phyloP scores from a whole-genome alignment of 306 rosid genomes.

The Vicia sativa region DNA sequence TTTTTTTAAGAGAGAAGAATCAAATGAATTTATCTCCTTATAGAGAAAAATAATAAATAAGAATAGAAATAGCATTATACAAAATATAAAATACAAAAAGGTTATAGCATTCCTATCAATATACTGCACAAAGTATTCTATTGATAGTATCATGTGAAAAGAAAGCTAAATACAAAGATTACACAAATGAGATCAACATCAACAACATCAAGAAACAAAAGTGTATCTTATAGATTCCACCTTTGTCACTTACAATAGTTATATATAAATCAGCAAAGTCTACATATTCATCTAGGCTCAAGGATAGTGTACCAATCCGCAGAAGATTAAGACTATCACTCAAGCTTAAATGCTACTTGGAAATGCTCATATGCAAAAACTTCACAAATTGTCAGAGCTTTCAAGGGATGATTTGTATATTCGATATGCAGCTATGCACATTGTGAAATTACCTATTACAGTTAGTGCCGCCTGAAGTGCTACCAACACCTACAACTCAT shows the following conservation, averaged over 20 bases:
- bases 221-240: conserved; percentile 23
- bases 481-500: conserved; percentile 80
- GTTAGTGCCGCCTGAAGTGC: conserved; percentile 94
- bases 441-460: conserved; percentile 78
- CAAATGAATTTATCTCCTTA: not conserved
- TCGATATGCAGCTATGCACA: conserved; percentile 89
- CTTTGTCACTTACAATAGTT: not conserved
- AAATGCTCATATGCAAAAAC: conserved; percentile 10
- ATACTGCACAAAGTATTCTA: not conserved
- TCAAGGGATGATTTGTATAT: conserved; percentile 76
- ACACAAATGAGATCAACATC: conserved; percentile 9
- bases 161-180: conserved; percentile 7
- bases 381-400: conserved; percentile 59
- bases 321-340: conserved; percentile 28
- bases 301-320: conserved; percentile 32
- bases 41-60: not conserved
- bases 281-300: conserved; percentile 13
- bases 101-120: not conserved
- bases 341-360: conserved; percentile 7
- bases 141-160: conserved; percentile 17
- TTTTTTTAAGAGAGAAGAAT: not conserved
- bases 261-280: conserved; percentile 23
- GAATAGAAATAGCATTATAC: not conserved
- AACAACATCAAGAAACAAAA: conserved; percentile 13
- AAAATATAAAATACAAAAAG: not conserved